Evolutionary conservation across 2,329 filamentous ascomycete species (phyloP).

Genomic region (Hypomyces perniciosus): DNA sequence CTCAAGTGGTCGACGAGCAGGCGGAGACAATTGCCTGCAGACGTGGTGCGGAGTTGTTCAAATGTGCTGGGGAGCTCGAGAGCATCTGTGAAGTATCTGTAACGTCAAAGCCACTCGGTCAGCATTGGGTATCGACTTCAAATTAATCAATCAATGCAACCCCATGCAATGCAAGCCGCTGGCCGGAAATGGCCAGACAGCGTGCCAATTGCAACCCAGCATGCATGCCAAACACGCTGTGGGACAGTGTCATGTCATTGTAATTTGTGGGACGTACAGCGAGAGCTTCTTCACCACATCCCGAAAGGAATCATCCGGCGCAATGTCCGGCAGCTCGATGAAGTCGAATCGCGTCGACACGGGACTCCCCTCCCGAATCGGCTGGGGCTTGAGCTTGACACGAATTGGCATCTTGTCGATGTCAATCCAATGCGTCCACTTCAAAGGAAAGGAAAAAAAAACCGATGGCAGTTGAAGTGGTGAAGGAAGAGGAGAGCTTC

Average conservation of each 20-base stretch:
- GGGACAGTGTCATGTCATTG: background rate
- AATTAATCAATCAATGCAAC: background rate
- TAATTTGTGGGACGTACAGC: slow-evolving; percentile 35
- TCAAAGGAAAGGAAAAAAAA: background rate
- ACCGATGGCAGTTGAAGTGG: background rate
- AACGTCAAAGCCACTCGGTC: background rate
- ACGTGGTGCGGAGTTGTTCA: slow-evolving; percentile 64
- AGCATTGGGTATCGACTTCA: slow-evolving; percentile 1
- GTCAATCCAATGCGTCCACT: background rate
- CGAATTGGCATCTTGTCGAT: slow-evolving; percentile 30
- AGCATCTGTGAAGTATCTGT: slow-evolving; percentile 56
- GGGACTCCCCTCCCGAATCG: slow-evolving; percentile 30
- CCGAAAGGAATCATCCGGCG: slow-evolving; percentile 54
- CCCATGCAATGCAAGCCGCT: no score
- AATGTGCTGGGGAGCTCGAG: slow-evolving; percentile 63
- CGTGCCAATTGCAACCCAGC: no score
- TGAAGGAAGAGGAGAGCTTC: background rate
- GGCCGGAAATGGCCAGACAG: no score
- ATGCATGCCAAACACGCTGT: background rate
- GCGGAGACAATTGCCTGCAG: slow-evolving; percentile 53
- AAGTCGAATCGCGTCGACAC: slow-evolving; percentile 28
- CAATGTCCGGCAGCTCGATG: slow-evolving; percentile 49
- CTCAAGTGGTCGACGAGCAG: slow-evolving; percentile 59
- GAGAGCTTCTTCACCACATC: slow-evolving; percentile 62
- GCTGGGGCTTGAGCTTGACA: slow-evolving; percentile 28